Base-by-base conservation (phyloP, 2,329 filamentous ascomycete species). In the Aspergillus transmontanensis region DNA sequence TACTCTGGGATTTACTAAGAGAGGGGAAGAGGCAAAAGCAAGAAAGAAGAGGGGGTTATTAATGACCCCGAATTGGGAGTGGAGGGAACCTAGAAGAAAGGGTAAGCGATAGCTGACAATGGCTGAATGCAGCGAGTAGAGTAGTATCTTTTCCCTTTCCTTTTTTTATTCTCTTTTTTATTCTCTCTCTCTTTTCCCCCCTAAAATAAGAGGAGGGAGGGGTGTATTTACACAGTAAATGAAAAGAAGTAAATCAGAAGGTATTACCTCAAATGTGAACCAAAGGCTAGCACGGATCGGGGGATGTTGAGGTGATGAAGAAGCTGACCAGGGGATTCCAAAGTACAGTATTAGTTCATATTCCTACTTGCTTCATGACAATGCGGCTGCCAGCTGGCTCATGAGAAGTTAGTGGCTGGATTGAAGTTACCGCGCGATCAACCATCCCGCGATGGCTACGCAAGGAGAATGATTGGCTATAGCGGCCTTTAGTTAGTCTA, bases 351-450 rank as follows among this genome's bases (percentile, higher is more conserved):
- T 55, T 55, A 14, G 10, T n/a, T 54, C 32, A 36, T 36, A n/a
- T n/a, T 23, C 19, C 30, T 54, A 54, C 51, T 23, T 39, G 32
- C 51, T 55, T 26, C 30, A 45, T 45, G 28, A 28, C 16, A 34
- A 60, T 67, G 70, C 70, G 69, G 65, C 64, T 70, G 71, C 67
- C 69, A 72, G 69, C 67, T 71, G 71, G 68, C 67, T 69, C 61
- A 51, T 46, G 64, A 62, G 62, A 63, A 61, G 59, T 61, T 62
- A 48, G 14, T 21, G 26, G 67, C 59, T 65, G 66, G 66, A 41
- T 60, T 58, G 60, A 68, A 70, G 70, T 77, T 77, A 73, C 72
- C 75, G 75, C 75, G 75, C 75, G 75, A 78, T 77, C 75, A 71
- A 72, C 76, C 73, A 72, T 55, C 51, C 51, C 12, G 12, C 51